phyloP scores from a whole-genome alignment of 768 basidiomycete genomes.

The Zangia roseola region DNA sequence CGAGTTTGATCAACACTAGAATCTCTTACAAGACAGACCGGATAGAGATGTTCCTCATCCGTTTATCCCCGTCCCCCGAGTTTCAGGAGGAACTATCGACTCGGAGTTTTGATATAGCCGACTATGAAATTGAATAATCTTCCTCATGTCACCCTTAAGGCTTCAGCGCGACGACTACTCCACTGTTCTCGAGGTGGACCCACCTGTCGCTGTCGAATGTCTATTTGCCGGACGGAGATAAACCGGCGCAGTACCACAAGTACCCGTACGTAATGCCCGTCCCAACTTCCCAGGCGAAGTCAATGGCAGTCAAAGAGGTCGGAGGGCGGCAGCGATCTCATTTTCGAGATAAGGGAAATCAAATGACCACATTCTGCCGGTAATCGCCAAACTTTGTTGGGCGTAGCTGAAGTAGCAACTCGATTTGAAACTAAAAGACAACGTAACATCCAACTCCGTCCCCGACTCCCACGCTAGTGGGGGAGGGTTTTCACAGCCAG shows the following conservation, averaged over 20 bases:
- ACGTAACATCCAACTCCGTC: too few species aligned
- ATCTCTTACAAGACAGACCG: not conserved
- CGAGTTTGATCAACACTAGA: not conserved
- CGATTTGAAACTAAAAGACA: too few species aligned
- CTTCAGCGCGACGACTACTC: constrained; percentile 2
- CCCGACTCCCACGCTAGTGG: too few species aligned
- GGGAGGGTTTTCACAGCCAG: too few species aligned
- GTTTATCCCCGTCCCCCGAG: not conserved
- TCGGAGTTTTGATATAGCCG: constrained; percentile 3
- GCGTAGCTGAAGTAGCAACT: too few species aligned
- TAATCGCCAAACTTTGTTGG: too few species aligned
- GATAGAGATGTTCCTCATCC: not conserved
- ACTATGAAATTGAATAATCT: not conserved
- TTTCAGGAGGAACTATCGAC: not conserved
- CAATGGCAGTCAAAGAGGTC: not conserved
- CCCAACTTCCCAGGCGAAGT: not conserved
- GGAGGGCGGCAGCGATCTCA: too few species aligned
- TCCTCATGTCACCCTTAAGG: constrained; percentile 3
- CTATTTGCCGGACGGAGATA: constrained; percentile 4
- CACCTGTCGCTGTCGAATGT: not conserved
- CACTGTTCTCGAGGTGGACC: not conserved
- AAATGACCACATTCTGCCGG: too few species aligned
- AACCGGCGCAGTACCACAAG: not conserved
- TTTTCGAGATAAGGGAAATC: too few species aligned
- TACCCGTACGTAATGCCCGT: not conserved